Evolutionary conservation across 805 yeast species (phyloP).

Genomic region (Candida takata): DNA sequence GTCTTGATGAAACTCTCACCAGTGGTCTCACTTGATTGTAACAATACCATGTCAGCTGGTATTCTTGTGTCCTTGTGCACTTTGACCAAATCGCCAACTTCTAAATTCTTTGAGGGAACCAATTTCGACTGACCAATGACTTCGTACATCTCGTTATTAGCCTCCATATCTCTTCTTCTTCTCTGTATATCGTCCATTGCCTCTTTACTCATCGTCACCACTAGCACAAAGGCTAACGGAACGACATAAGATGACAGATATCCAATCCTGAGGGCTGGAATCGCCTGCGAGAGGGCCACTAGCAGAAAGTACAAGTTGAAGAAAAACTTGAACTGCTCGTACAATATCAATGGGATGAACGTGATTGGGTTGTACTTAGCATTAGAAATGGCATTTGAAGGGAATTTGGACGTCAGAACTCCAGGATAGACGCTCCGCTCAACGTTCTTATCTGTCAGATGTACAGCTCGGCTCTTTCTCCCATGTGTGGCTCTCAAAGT

Average conservation of each 20-base stretch:
- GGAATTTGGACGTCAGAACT: conserved; percentile 32
- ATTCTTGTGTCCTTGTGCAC: conserved; percentile 77
- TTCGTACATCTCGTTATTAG: conserved; percentile 77
- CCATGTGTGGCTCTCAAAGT: background rate
- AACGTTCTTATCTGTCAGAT: conserved; percentile 23
- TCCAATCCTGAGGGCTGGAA: conserved; percentile 88
- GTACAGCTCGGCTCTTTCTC: conserved; percentile 10
- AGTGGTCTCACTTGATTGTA: conserved; percentile 71
- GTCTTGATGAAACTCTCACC: conserved; percentile 95
- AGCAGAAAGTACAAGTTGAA: conserved; percentile 86
- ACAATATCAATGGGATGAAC: conserved; percentile 81
- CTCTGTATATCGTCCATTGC: conserved; percentile 91
- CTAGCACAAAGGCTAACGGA: conserved; percentile 86
- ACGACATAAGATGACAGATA: conserved; percentile 88
- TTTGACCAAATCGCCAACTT: conserved; percentile 80
- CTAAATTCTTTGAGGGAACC: conserved; percentile 54
- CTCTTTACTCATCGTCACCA: conserved; percentile 92
- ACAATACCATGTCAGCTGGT: conserved; percentile 87
- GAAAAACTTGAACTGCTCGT: conserved; percentile 95
- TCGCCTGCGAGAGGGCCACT: conserved; percentile 89
- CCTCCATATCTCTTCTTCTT: conserved; percentile 82
- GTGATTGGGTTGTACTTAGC: conserved; percentile 89
- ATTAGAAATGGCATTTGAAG: conserved; percentile 82
- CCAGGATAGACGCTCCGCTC: conserved; percentile 39
- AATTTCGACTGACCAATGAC: conserved; percentile 42